These are phyloP conservation scores for Rhodosporidiobolus odoratus DNA, from an alignment of 768 basidiomycete species.

Conservation along the genomic window DNA sequence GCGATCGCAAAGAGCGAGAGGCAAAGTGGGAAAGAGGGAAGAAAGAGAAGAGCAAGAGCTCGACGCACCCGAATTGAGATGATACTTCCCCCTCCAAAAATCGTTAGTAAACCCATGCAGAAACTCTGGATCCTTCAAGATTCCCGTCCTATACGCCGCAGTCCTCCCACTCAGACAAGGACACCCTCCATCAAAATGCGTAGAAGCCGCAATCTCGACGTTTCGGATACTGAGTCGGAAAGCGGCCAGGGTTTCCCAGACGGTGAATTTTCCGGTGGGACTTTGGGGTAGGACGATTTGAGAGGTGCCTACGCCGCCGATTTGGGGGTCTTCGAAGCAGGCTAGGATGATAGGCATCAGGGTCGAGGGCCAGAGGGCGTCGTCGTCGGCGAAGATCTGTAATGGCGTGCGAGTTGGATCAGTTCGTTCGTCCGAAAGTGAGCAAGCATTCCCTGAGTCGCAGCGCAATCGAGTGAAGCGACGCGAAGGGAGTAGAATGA, in stretches of 20 bases:
- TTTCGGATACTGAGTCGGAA: conserved; percentile 89
- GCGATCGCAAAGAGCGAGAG: no score
- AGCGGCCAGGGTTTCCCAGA: conserved; percentile 92
- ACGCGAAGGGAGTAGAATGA: conserved; percentile 54
- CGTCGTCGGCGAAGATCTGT: conserved; percentile 77
- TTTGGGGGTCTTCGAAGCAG: conserved; percentile 88
- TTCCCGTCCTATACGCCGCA: conserved; percentile 87
- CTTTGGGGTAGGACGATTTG: conserved; percentile 69
- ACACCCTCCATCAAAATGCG: conserved; percentile 86
- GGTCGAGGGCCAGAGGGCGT: conserved; percentile 91
- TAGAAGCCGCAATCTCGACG: conserved; percentile 81
- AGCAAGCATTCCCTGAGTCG: conserved; percentile 44
- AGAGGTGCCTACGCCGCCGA: conserved; percentile 85
- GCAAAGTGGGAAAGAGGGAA: background rate
- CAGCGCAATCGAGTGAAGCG: no score
- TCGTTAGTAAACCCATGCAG: conserved; percentile 89
- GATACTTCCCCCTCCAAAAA: conserved; percentile 88
- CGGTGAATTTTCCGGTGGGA: conserved; percentile 69
- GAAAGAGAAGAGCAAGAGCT: background rate
- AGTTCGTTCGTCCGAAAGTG: conserved; percentile 60
- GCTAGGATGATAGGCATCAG: conserved; percentile 82
- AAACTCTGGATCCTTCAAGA: conserved; percentile 90
- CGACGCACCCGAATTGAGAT: conserved; percentile 82
- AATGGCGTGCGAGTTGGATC: no score
- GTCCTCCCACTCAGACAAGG: conserved; percentile 89